Percentiles rank a stretch among this genome's conserved stretches.
Evolutionary conservation across 2,329 filamentous ascomycete species (phyloP).

Genomic region (Botrytis paeoniae): DNA sequence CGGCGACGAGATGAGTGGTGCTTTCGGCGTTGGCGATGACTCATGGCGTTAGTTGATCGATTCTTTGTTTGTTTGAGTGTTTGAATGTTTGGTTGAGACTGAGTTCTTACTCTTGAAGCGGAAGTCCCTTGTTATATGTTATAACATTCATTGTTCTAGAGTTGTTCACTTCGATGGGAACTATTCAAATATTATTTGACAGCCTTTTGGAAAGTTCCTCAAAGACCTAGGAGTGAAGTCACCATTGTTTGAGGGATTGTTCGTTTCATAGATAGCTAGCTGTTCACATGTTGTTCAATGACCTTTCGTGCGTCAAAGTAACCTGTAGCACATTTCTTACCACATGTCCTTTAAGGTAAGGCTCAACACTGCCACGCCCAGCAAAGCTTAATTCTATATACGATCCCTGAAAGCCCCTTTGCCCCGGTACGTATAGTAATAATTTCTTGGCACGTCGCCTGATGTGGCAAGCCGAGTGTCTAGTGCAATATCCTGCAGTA

Average conservation of each 20-base stretch:
- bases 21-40: background rate
- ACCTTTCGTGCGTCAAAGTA: background rate
- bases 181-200: background rate
- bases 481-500: background rate
- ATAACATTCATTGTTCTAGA: background rate
- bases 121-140: background rate
- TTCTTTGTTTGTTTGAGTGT: background rate
- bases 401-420: background rate
- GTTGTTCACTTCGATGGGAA: background rate
- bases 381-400: background rate
- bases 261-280: background rate
- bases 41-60: background rate
- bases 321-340: background rate
- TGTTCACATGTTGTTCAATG: background rate
- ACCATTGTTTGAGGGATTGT: background rate
- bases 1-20: background rate
- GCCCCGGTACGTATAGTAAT: background rate
- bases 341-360: background rate
- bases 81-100: background rate
- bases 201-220: background rate
- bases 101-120: background rate
- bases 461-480: background rate
- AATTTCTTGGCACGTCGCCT: background rate
- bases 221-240: background rate
- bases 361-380: background rate